Evolutionary conservation across 2,329 filamentous ascomycete species (phyloP).

Genomic region (Beauveria australis): DNA sequence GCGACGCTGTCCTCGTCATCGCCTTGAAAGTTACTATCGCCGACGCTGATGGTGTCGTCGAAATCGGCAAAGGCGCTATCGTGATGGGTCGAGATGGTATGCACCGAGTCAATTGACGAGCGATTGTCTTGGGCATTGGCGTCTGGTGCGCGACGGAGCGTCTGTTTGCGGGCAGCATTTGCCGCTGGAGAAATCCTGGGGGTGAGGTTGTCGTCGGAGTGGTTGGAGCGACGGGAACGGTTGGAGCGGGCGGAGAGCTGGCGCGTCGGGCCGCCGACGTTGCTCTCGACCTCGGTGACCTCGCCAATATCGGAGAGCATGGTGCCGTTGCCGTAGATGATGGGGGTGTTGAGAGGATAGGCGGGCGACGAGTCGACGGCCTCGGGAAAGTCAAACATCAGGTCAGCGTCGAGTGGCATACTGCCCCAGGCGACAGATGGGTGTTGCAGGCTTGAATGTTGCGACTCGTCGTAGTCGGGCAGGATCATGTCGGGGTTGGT

Average conservation of each 20-base stretch:
- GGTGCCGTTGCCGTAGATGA: constrained; percentile 61
- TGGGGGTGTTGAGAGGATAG: constrained; percentile 49
- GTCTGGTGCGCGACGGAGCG: constrained; percentile 37
- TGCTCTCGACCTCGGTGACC: constrained; percentile 47
- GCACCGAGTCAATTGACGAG: constrained; percentile 51
- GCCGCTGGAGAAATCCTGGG: constrained; percentile 37
- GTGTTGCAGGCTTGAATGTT: constrained; percentile 43
- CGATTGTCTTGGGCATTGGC: constrained; percentile 39
- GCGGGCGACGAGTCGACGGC: constrained; percentile 31
- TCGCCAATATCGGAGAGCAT: constrained; percentile 60
- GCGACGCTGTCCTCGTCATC: constrained; percentile 61
- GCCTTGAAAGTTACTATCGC: constrained; percentile 57
- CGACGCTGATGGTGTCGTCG: constrained; percentile 53
- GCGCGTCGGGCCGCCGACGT: constrained; percentile 33
- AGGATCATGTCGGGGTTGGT: constrained; percentile 95
- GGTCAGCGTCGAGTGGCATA: constrained; percentile 29
- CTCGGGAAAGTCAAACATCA: constrained; percentile 28
- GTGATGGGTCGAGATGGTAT: constrained; percentile 43
- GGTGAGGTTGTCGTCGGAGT: constrained; percentile 25
- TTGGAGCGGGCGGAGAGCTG: constrained; percentile 23
- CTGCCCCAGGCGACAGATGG: constrained; percentile 46
- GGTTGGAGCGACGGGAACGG: constrained; percentile 19
- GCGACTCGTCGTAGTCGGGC: constrained; percentile 58
- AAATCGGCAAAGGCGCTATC: constrained; percentile 49
- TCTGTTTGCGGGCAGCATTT: constrained; percentile 28